Conservation (phyloP, 345 rosid species). For the Brassica rapa region DNA sequence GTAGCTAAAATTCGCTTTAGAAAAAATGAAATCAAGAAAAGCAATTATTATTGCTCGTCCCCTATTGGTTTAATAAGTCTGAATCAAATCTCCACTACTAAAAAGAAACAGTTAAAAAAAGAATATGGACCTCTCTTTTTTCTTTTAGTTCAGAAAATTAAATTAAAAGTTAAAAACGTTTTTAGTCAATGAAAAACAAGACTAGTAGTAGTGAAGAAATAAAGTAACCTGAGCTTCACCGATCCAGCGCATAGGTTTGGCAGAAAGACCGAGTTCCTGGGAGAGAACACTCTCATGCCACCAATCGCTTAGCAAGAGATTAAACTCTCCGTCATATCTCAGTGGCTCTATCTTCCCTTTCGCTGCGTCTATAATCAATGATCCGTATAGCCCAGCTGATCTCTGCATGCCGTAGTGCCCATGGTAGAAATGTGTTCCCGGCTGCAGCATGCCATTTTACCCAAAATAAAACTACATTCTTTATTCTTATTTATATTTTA, state of each 20-base stretch:
- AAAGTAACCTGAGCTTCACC: constrained; percentile 73
- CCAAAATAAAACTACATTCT: background rate
- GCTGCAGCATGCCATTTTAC: constrained; percentile 41
- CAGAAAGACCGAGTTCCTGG: constrained; percentile 77
- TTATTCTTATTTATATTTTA: background rate
- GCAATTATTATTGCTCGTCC: background rate
- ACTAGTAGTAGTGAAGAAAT: background rate
- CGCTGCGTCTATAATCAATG: constrained; percentile 59
- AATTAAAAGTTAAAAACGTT: background rate
- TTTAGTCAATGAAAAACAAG: background rate
- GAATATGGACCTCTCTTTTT: background rate
- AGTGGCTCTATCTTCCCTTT: constrained; percentile 61
- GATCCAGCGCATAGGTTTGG: constrained; percentile 71
- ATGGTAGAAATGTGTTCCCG: constrained; percentile 84
- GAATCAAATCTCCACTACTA: background rate
- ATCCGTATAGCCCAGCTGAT: constrained; percentile 74
- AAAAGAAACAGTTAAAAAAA: background rate
- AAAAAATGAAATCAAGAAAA: background rate
- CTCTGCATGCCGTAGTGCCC: constrained; percentile 94
- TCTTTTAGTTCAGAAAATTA: background rate
- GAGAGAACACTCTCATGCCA: constrained; percentile 63
- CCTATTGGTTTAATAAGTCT: background rate
- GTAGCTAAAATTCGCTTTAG: background rate
- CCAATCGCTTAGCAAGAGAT: constrained; percentile 77
- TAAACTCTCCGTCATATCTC: constrained; percentile 68